Conservation (phyloP, 2,329 filamentous ascomycete genomes). For the Curvularia spicifera region DNA sequence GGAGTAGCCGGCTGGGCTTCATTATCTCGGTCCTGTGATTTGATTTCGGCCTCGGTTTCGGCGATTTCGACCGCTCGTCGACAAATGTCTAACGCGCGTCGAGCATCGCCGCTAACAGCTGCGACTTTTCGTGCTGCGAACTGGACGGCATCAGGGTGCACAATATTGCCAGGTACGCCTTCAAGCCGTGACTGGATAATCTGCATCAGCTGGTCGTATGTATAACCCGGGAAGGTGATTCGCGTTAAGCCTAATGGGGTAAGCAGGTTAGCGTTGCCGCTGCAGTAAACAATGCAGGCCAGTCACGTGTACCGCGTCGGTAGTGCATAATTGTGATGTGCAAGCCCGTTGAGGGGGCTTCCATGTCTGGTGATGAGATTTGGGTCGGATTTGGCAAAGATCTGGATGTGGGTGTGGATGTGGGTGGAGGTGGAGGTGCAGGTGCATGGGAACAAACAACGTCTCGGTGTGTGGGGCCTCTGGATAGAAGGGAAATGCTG, state of each 20-base stretch:
- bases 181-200: slow-evolving; percentile 95
- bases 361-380: slow-evolving; percentile 26
- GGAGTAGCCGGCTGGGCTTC: slow-evolving; percentile 63
- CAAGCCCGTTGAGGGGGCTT: slow-evolving; percentile 22
- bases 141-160: slow-evolving; percentile 91
- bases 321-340: slow-evolving; percentile 23
- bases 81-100: slow-evolving; percentile 93
- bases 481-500: slow-evolving; percentile 25
- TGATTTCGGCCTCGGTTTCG: slow-evolving; percentile 74
- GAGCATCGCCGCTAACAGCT: slow-evolving; percentile 91
- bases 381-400: slow-evolving; percentile 20
- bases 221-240: slow-evolving; percentile 97
- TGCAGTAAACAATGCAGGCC: slow-evolving; percentile 24
- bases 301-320: slow-evolving; percentile 25
- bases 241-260: slow-evolving; percentile 71
- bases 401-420: not conserved
- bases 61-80: slow-evolving; percentile 93
- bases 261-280: slow-evolving; percentile 40
- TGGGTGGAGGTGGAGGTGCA: not conserved
- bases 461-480: slow-evolving; percentile 23
- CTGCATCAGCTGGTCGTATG: slow-evolving; percentile 94
- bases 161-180: slow-evolving; percentile 85
- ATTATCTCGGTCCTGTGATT: slow-evolving; percentile 39
- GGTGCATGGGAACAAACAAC: not conserved
- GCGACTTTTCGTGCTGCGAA: slow-evolving; percentile 97